Base-by-base conservation (phyloP, 192 early-diverging fungal genomes). In the Spizellomyces punctatus region DNA sequence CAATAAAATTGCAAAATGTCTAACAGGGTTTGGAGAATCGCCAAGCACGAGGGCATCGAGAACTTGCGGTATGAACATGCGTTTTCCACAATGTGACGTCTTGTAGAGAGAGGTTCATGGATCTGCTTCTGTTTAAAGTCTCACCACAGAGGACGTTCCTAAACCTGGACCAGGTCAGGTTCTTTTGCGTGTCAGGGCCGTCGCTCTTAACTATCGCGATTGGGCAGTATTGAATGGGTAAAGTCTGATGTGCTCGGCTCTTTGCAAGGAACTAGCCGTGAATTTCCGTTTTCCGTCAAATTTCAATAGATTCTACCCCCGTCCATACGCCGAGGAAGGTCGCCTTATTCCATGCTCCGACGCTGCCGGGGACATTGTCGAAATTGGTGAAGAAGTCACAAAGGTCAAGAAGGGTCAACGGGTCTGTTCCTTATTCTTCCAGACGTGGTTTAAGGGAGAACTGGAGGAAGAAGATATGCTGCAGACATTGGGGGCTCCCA, bases 121-220 rank as follows among this genome's bases (percentile, higher is more conserved):
- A 36, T 36, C 0, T 36, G 27, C 27, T 36, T 36, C 27, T 36
- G 27, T 36, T 36, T 36, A 3, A 36, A 36, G 27, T 36, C 27
- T 36, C 27, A 36, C 27, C 0, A 36, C 27, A 3, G 27, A 36
- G 27, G 27, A 36, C 27, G 54, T 56, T n/a, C 54, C 54, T 56
- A 22, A 56, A 19, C 54, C 22, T 19, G 54, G 54, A 19, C n/a
- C n/a, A n/a, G 22, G 7, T 56, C n/a, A 56, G n/a, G 54, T 56
- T 56, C 54, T 56, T 22, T 17, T 62, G 17, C n/a, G 36, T 14
- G 41, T 62, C 41, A 17, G 41, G 7, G 60, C 60, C 60, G 60
- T 36, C 16, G 5, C 60, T 36, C 60, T 62, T 41, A 62, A 62
- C 36, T 62, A 62, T 14, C 60, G 60, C 6, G 60, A 62, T 16